These are phyloP conservation scores for Fistulifera pelliculosa DNA, from an alignment of 108 stramenopile genomes.

Conservation along the genomic window DNA sequence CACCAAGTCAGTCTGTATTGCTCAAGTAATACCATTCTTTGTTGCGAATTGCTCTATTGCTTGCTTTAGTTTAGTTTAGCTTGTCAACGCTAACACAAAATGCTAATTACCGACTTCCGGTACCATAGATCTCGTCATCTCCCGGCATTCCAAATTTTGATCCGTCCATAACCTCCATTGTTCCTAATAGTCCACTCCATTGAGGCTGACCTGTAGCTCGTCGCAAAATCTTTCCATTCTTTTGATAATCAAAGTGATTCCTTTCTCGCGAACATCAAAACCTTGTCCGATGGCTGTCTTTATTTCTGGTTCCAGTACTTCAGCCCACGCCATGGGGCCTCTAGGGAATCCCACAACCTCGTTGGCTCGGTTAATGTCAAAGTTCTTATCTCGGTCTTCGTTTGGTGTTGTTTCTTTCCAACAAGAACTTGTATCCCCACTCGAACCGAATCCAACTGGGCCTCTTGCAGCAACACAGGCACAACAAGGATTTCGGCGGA, in stretches of 20 bases:
- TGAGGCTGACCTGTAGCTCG: constrained; percentile 71
- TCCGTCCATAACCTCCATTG: constrained; percentile 78
- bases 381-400: constrained; percentile 50
- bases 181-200: constrained; percentile 44
- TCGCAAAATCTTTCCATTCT: constrained; percentile 74
- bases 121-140: constrained; percentile 35
- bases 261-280: constrained; percentile 69
- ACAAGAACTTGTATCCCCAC: constrained; percentile 33
- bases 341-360: constrained; percentile 53
- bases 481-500: constrained; percentile 60
- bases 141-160: constrained; percentile 71
- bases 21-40: too few species aligned
- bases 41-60: too few species aligned
- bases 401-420: constrained; percentile 38
- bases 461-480: constrained; percentile 49
- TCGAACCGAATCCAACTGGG: background rate
- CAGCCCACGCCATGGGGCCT: constrained; percentile 44
- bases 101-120: too few species aligned
- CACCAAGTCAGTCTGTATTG: too few species aligned
- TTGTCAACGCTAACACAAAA: too few species aligned
- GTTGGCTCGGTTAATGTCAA: constrained; percentile 48
- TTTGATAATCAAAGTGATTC: constrained; percentile 70
- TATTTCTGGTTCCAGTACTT: constrained; percentile 57
- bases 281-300: constrained; percentile 64
- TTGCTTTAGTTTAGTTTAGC: too few species aligned